These are phyloP conservation scores for Symbiodinium natans DNA, from an alignment of 73 alveolate species.

Conservation along the genomic window DNA sequence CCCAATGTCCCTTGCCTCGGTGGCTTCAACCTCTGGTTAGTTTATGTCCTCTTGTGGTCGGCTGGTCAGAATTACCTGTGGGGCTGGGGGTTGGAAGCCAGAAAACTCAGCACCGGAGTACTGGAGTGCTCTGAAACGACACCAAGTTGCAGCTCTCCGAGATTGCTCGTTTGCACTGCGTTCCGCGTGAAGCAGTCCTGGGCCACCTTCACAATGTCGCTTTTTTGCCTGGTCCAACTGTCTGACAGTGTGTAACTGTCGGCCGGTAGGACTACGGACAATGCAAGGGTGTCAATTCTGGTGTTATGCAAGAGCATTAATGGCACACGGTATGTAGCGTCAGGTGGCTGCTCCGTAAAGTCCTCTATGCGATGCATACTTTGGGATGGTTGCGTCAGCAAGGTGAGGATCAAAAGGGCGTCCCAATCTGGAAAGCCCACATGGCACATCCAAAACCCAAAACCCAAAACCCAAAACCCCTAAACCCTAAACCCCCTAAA, in stretches of 20 bases:
- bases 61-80: background rate
- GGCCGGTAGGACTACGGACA: background rate
- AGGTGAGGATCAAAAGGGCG: background rate
- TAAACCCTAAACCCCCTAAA: background rate
- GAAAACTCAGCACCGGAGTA: background rate
- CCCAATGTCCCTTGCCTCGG: constrained; percentile 35
- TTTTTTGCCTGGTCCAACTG: too few species aligned
- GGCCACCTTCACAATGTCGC: background rate
- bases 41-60: background rate
- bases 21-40: background rate
- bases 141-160: background rate
- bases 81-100: background rate
- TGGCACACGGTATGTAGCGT: too few species aligned
- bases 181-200: background rate
- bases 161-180: background rate
- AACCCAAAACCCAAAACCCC: too few species aligned
- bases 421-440: background rate
- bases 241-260: background rate
- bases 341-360: background rate
- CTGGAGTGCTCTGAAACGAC: background rate
- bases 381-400: background rate
- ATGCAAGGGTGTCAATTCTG: background rate
- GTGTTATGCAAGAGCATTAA: too few species aligned
- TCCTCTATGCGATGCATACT: background rate
- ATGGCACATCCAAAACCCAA: background rate